phyloP scores from a whole-genome alignment of 2,329 filamentous ascomycete genomes.

The Colletotrichum cuscutae region DNA sequence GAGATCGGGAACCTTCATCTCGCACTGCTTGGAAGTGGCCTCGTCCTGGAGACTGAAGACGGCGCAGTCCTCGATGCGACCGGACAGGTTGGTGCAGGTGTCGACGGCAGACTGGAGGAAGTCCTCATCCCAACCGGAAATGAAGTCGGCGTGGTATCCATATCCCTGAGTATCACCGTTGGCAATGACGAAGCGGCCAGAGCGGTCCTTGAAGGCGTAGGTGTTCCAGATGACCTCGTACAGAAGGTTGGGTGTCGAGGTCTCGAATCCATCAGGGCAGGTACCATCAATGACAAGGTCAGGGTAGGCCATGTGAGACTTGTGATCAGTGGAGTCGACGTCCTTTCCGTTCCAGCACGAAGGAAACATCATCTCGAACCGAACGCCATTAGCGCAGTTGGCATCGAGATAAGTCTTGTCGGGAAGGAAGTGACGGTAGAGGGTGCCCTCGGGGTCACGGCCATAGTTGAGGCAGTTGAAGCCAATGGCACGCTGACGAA shows the following conservation, averaged over 20 bases:
- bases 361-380: slow-evolving; percentile 88
- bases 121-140: slow-evolving; percentile 77
- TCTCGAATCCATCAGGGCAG: slow-evolving; percentile 77
- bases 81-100: slow-evolving; percentile 77
- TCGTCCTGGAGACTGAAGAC: slow-evolving; percentile 78
- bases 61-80: slow-evolving; percentile 77
- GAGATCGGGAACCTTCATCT: slow-evolving; percentile 65
- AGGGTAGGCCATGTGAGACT: slow-evolving; percentile 81
- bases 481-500: slow-evolving; percentile 84
- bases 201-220: slow-evolving; percentile 66
- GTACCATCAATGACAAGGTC: slow-evolving; percentile 78
- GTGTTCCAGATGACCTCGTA: slow-evolving; percentile 90
- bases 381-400: slow-evolving; percentile 84
- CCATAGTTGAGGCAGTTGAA: slow-evolving; percentile 96
- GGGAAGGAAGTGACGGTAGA: slow-evolving; percentile 85
- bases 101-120: slow-evolving; percentile 80
- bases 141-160: slow-evolving; percentile 84
- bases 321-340: slow-evolving; percentile 64
- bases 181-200: slow-evolving; percentile 78
- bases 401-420: slow-evolving; percentile 82
- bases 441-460: slow-evolving; percentile 72
- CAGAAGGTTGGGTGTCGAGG: slow-evolving; percentile 79
- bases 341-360: slow-evolving; percentile 87
- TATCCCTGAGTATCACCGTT: slow-evolving; percentile 83
- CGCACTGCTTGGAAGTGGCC: slow-evolving; percentile 67